Evolutionary conservation across 2,329 filamentous ascomycete species (phyloP).

Genomic region (Pseudofabraea citricarpa): DNA sequence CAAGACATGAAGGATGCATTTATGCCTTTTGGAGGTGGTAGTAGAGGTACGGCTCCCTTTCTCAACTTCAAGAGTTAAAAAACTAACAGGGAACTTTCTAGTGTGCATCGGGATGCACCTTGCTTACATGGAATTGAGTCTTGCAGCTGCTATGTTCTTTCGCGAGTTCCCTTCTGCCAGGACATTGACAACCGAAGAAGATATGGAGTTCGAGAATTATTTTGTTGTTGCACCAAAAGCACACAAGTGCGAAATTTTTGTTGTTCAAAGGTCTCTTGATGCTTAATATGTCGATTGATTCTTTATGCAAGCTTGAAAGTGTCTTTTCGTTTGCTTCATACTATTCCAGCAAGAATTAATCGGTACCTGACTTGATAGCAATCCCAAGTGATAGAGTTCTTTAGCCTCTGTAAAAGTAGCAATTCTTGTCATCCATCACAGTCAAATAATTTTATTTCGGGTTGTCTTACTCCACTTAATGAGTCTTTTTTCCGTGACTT

Average conservation of each 20-base stretch:
- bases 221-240: constrained; percentile 30
- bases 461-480: too few species aligned
- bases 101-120: constrained; percentile 53
- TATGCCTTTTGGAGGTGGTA: constrained; percentile 48
- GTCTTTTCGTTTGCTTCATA: too few species aligned
- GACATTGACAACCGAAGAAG: constrained; percentile 31
- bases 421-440: too few species aligned
- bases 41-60: constrained; percentile 31
- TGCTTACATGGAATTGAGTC: constrained; percentile 49
- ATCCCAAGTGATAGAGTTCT: too few species aligned
- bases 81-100: constrained; percentile 10
- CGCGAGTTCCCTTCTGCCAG: constrained; percentile 35
- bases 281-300: too few species aligned
- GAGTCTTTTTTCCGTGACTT: too few species aligned
- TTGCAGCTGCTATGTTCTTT: constrained; percentile 48
- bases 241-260: constrained; percentile 13
- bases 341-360: too few species aligned
- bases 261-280: too few species aligned
- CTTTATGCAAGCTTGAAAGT: too few species aligned
- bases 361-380: too few species aligned
- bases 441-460: too few species aligned
- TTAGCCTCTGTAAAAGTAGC: too few species aligned
- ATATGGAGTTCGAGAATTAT: constrained; percentile 30
- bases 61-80: background rate
- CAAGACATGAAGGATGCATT: constrained; percentile 42